phyloP scores from a whole-genome alignment of 306 rosid species.

The Bauhinia variegata region DNA sequence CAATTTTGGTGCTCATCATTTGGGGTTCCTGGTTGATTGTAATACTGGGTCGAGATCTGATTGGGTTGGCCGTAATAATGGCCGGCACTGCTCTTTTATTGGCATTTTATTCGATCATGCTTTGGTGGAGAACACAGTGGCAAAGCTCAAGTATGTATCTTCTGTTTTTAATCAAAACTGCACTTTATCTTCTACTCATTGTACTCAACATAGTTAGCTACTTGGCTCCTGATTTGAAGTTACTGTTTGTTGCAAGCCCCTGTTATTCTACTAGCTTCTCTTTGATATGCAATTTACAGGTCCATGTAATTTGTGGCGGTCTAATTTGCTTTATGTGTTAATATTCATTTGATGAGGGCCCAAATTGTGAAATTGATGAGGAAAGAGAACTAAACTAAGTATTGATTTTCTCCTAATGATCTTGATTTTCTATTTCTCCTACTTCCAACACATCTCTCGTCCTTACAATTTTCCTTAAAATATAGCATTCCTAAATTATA shows the following conservation, averaged over 20 bases:
- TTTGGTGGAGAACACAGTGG: conserved; percentile 99
- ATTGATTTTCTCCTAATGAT: neutral
- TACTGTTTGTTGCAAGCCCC: neutral
- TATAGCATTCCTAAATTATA: neutral
- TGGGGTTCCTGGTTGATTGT: conserved; percentile 97
- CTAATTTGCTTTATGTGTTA: neutral
- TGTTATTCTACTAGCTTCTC: conserved; percentile 2
- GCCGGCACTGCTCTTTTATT: conserved; percentile 97
- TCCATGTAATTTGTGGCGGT: neutral
- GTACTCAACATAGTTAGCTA: neutral
- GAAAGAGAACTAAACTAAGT: neutral
- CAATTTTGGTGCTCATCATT: conserved; percentile 72
- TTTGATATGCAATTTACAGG: neutral
- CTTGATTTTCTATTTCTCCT: neutral
- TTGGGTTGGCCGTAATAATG: conserved; percentile 98
- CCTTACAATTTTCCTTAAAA: too few relatives aligned
- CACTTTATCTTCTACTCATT: conserved; percentile 8
- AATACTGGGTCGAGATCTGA: conserved; percentile 90
- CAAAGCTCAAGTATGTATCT: conserved; percentile 97
- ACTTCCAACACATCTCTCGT: too few relatives aligned
- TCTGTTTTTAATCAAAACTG: conserved; percentile 27
- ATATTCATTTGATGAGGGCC: neutral
- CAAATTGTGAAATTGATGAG: neutral
- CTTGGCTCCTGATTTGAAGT: conserved; percentile 2
- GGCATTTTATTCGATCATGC: conserved; percentile 98